Evolutionary conservation across 169 alveolate genomes (phyloP).

Genomic region (Plasmodium berghei): DNA sequence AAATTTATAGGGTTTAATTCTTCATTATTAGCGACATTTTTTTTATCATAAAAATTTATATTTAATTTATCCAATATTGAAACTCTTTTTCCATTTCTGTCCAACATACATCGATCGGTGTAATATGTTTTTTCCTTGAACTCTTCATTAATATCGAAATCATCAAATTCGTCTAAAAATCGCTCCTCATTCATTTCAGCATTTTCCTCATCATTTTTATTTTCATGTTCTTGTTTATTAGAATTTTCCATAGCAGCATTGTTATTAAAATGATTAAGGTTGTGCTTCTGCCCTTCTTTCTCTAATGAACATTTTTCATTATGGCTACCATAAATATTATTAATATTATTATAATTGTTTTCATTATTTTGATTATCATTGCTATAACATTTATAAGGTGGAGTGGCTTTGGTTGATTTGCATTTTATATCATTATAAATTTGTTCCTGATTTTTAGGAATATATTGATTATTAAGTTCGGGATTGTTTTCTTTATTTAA

Average conservation of each 20-base stretch:
- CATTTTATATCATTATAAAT: constrained; percentile 23
- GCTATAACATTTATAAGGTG: constrained; percentile 4
- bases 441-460: constrained; percentile 49
- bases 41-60: constrained; percentile 15
- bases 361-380: neutral
- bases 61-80: constrained; percentile 57
- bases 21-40: neutral
- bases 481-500: constrained; percentile 7
- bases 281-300: neutral
- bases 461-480: constrained; percentile 22
- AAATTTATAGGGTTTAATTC: no score
- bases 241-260: neutral
- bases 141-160: constrained; percentile 31
- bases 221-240: constrained; percentile 8
- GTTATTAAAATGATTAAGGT: neutral
- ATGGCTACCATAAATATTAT: neutral
- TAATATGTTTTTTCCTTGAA: constrained; percentile 44
- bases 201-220: neutral
- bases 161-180: constrained; percentile 34
- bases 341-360: neutral
- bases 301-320: neutral
- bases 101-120: constrained; percentile 60
- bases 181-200: constrained; percentile 10
- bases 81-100: constrained; percentile 30
- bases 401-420: constrained; percentile 32